Evolutionary conservation across 768 basidiomycete species (phyloP), one percentile per base, ranked within the genome.

Genomic region (Trametes villosa): DNA sequence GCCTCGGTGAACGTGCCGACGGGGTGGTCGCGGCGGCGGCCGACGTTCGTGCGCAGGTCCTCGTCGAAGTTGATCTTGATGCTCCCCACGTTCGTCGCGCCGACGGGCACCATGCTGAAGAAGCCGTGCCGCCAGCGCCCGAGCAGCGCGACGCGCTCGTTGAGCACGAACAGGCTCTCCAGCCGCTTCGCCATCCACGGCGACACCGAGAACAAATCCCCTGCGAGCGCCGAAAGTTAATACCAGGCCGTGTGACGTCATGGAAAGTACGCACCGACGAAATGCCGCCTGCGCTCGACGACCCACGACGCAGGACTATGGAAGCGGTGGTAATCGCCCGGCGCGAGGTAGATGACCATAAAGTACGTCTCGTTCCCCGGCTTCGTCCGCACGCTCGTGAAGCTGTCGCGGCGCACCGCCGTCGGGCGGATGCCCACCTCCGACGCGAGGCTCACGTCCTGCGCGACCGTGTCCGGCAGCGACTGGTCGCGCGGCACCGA

Each of bases 321-420:
- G 83, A 97, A 99, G 17, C 96, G 86, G 70, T 99, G 96, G 74
- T 98, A 98, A 71, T 99, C 97, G 1, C 97, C 96, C 1, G 97
- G 97, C 0, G 96, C 97, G 56, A 99, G 90, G 77, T 98, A 99
- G 60, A 99, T 90, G 67, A 99, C 97, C 24, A 90, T 78, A 74
- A 98, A 99, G 77, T 86, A 97, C 24, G 98, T 85, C 18, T 86
- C 82, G 70, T 98, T 89, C 15, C 92, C 94, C 3, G 88, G 83
- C 63, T 85, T 84, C 44, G 88, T 78, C 40, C 77, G 78, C 9
- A 79, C 78, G 53, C 80, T 78, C 18, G 80, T 81, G 49, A 75
- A 76, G 62, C 75, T 75, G 64, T 71, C 70, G 57, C 69, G 66
- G 31, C 77, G 69, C 17, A 73, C 69, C 20, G 80, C 60, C 0